A percentile compares a stretch with the other conserved stretches of the same genome.
Evolutionary conservation across 2,329 filamentous ascomycete genomes (phyloP).

Genomic region (Albophoma yamanashiensis): DNA sequence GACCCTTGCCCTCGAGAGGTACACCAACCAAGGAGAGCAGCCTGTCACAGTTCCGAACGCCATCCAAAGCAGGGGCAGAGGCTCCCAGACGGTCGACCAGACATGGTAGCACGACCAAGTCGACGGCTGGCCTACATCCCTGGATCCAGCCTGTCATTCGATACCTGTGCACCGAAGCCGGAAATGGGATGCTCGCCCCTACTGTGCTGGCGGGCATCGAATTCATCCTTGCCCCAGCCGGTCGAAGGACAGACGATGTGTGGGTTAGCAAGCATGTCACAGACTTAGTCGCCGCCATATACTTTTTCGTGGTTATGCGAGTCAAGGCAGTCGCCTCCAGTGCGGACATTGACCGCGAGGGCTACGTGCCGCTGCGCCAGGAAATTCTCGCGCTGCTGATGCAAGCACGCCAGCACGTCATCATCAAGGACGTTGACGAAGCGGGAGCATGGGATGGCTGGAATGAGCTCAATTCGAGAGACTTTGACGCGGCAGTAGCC

Average conservation of each 20-base stretch:
- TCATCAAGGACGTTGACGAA: constrained; percentile 26
- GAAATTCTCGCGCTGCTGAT: constrained; percentile 32
- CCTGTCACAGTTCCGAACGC: constrained; percentile 31
- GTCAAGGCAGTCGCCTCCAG: constrained; percentile 29
- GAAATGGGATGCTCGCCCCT: constrained; percentile 51
- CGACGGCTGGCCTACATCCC: constrained; percentile 33
- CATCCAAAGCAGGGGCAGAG: constrained; percentile 12
- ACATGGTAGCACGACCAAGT: constrained; percentile 13
- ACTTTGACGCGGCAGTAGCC: constrained; percentile 52
- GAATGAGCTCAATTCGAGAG: constrained; percentile 34
- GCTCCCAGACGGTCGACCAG: constrained; percentile 33
- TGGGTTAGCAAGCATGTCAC: constrained; percentile 39
- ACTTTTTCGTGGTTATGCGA: constrained; percentile 47
- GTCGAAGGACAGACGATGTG: constrained; percentile 33
- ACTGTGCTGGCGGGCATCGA: constrained; percentile 68
- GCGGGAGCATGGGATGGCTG: constrained; percentile 44
- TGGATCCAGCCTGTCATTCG: constrained; percentile 65
- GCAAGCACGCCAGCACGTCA: constrained; percentile 29
- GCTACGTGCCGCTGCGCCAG: constrained; percentile 34
- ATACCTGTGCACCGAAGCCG: constrained; percentile 49
- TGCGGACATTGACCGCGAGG: constrained; percentile 26
- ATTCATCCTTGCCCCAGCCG: constrained; percentile 33
- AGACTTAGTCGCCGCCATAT: constrained; percentile 48
- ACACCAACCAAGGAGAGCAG: constrained; percentile 37
- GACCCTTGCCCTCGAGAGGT: constrained; percentile 25